Conservation (phyloP, 306 rosid species). For the Quercus variabilis region DNA sequence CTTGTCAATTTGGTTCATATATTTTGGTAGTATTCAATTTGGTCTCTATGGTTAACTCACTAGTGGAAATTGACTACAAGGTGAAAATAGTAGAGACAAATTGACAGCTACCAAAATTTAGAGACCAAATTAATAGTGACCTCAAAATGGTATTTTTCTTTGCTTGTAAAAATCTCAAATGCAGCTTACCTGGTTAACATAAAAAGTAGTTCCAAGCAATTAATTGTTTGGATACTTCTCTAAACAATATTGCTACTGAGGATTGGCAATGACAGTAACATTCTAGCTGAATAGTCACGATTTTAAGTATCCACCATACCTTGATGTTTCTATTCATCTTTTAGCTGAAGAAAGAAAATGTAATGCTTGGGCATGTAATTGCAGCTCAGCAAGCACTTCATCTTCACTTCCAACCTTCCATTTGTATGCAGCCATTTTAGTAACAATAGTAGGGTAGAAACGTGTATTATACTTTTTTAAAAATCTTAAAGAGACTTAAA, state of each 20-base stretch:
- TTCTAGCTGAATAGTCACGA: not conserved
- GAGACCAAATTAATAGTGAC: no score
- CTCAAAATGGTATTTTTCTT: not conserved
- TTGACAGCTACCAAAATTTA: no score
- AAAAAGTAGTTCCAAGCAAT: not conserved
- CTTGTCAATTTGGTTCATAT: no score
- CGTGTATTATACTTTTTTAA: conserved; percentile 7
- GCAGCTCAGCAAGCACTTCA: not conserved
- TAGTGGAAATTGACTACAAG: no score
- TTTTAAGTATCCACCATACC: no score
- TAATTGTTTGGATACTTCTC: not conserved
- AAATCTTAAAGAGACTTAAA: not conserved
- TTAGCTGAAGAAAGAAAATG: not conserved
- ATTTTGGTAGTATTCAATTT: no score
- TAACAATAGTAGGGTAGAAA: conserved; percentile 10
- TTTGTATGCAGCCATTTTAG: not conserved
- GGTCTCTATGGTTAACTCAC: no score
- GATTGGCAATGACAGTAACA: not conserved
- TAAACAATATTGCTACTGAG: not conserved
- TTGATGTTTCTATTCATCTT: not conserved
- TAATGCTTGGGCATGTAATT: not conserved
- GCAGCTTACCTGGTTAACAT: not conserved
- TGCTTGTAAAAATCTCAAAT: not conserved
- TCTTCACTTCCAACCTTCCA: not conserved
- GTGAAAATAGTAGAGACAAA: no score